phyloP scores from a whole-genome alignment of 768 basidiomycete genomes.

The Gelatoporia subvermispora region DNA sequence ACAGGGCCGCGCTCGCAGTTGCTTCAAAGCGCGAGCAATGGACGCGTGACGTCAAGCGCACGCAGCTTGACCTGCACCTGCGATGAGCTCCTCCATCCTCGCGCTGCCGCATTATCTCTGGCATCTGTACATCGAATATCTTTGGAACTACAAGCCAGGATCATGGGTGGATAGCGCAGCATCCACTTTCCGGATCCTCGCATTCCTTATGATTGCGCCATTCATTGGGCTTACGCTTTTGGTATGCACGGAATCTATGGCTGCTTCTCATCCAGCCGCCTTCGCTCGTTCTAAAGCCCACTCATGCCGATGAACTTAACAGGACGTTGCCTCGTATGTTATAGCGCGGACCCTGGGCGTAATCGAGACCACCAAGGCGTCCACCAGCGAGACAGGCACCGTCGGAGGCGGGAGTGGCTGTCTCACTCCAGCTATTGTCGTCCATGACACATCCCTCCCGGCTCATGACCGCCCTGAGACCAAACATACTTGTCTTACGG shows the following conservation, averaged over 20 bases:
- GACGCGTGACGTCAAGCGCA: too few relatives aligned
- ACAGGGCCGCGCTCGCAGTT: too few relatives aligned
- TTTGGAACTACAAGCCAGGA: constrained; percentile 57
- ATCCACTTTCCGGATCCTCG: constrained; percentile 59
- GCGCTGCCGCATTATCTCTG: constrained; percentile 45
- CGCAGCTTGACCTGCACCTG: constrained; percentile 1
- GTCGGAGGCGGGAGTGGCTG: neutral
- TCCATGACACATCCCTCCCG: constrained; percentile 10
- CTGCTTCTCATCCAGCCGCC: neutral
- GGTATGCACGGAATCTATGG: constrained; percentile 32
- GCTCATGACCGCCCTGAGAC: constrained; percentile 1
- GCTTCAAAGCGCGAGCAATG: too few relatives aligned
- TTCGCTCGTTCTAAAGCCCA: too few relatives aligned
- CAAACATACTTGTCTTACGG: constrained; percentile 1
- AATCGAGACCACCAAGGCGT: constrained; percentile 69
- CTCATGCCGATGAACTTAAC: constrained; percentile 5
- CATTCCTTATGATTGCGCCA: constrained; percentile 42
- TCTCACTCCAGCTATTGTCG: constrained; percentile 10
- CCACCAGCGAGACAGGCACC: constrained; percentile 48
- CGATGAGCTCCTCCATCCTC: constrained; percentile 11
- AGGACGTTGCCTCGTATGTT: constrained; percentile 80
- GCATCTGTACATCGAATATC: constrained; percentile 54
- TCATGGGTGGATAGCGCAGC: constrained; percentile 69
- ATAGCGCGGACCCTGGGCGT: constrained; percentile 80
- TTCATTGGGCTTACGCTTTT: constrained; percentile 61